Evolutionary conservation across 2,329 filamentous ascomycete species (phyloP).

Genomic region (Purpureocillium lavendulum): DNA sequence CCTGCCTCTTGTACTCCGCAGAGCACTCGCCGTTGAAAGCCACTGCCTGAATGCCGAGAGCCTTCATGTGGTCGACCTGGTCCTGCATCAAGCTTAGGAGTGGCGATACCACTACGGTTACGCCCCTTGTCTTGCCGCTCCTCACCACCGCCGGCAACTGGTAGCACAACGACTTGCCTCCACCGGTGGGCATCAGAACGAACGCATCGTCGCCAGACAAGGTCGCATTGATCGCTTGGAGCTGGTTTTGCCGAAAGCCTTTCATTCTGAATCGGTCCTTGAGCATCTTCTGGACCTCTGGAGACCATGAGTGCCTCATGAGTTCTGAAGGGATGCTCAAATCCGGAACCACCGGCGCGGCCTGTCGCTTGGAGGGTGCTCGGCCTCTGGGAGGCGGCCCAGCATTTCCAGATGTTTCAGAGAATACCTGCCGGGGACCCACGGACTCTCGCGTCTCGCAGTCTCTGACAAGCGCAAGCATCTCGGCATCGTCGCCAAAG

Average conservation of each 20-base stretch:
- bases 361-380: slow-evolving; percentile 21
- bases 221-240: slow-evolving; percentile 94
- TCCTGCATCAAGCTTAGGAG: slow-evolving; percentile 95
- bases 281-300: slow-evolving; percentile 72
- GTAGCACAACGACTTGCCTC: slow-evolving; percentile 94
- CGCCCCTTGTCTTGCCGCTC: slow-evolving; percentile 71
- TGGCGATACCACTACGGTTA: slow-evolving; percentile 93
- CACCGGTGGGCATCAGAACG: slow-evolving; percentile 94
- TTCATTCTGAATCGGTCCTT: slow-evolving; percentile 76
- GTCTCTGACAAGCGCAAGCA: slow-evolving; percentile 43
- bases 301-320: slow-evolving; percentile 72
- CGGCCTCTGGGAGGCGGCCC: slow-evolving; percentile 22
- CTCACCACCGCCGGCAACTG: slow-evolving; percentile 82
- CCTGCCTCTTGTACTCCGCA: slow-evolving; percentile 50
- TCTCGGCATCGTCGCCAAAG: slow-evolving; percentile 41
- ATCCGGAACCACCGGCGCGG: slow-evolving; percentile 13
- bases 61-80: slow-evolving; percentile 75
- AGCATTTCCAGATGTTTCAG: slow-evolving; percentile 41
- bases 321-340: slow-evolving; percentile 38
- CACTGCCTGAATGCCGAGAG: slow-evolving; percentile 68
- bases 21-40: slow-evolving; percentile 73
- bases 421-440: slow-evolving; percentile 29
- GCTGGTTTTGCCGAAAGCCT: slow-evolving; percentile 83
- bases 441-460: slow-evolving; percentile 33
- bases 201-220: slow-evolving; percentile 83